A percentile compares a stretch with the other conserved stretches of the same genome.
Conservation (phyloP, 345 rosid species). For the Salix viminalis region DNA sequence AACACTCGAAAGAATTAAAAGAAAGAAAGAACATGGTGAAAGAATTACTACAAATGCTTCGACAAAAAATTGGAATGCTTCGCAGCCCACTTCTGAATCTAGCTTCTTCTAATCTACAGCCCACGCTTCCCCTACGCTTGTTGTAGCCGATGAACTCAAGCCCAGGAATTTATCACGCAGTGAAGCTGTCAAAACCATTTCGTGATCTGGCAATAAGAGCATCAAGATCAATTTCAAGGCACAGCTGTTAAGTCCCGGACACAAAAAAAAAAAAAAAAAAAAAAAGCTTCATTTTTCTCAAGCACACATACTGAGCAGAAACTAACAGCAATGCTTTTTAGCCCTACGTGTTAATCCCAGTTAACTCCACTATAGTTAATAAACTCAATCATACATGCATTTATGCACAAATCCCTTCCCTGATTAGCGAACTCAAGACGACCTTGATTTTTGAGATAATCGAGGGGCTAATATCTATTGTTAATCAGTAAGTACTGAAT, state of each 20-base stretch:
- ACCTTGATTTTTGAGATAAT: neutral
- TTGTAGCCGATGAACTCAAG: conserved; percentile 8
- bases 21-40: conserved; percentile 35
- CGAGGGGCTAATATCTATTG: neutral
- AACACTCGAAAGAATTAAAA: conserved; percentile 2
- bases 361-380: neutral
- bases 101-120: conserved; percentile 37
- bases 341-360: neutral
- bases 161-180: conserved; percentile 8
- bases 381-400: neutral
- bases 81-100: conserved; percentile 28
- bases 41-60: conserved; percentile 45
- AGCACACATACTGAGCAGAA: neutral
- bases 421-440: neutral
- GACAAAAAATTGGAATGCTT: conserved; percentile 16
- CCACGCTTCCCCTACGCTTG: conserved; percentile 1
- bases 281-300: neutral
- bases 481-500: neutral
- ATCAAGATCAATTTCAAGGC: neutral
- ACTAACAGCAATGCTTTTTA: neutral
- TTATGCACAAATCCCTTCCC: neutral
- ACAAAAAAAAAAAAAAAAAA: fast-evolving
- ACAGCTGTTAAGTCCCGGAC: neutral
- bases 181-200: conserved; percentile 12
- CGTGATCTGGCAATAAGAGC: conserved; percentile 9